Base-by-base conservation (phyloP, 495 filamentous ascomycete genomes). In the Talaromyces thailandensis region DNA sequence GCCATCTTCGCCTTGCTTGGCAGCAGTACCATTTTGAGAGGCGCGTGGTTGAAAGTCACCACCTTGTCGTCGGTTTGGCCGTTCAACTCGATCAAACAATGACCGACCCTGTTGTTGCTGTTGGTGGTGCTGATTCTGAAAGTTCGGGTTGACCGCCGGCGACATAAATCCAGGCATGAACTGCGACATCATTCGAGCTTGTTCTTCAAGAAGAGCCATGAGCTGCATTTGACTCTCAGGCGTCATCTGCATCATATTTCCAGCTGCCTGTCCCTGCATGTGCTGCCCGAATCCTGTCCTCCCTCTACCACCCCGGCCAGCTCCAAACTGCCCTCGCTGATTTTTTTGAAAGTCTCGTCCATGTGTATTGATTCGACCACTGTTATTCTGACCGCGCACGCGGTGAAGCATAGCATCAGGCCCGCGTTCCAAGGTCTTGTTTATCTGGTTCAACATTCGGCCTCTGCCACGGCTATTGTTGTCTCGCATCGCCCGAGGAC, bases 401-500 rank as follows among this genome's bases (percentile, higher is more conserved):
- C 93, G 87, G 70, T 97, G 93, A 32, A 98, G 82, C 43, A 85
- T 79, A 18, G 84, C 79, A 64, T 93, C 91, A 48, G 81, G 74
- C 23, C 78, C 80, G 58, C 94, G 85, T 64, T 95, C 90, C 85
- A 98, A 82, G n/a, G 84, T 85, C 64, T 88, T 89, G 70, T 90
- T 88, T 67, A 98, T 82, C 64, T 98, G 91, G 58, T 91, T 90
- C 60, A 98, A 78, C 76, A 98, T 86, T 40, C 92, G 85, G 67
- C 88, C 90, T 59, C 88, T 85, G 45, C 85, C 82, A 28, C 78
- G 78, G 56, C 70, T 70, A 62, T 74, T 78, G 29, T 81, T 82
- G 70, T 89, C 90, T 63, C 94, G 88, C 95, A 98, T 98, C 4
- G 93, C 91, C 73, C 92, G 94, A 24, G 94, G 94, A 48, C 92